Evolutionary conservation across 345 rosid species (phyloP), one percentile per base, ranked within the genome.

Genomic region (Lenwebbia sp.): DNA sequence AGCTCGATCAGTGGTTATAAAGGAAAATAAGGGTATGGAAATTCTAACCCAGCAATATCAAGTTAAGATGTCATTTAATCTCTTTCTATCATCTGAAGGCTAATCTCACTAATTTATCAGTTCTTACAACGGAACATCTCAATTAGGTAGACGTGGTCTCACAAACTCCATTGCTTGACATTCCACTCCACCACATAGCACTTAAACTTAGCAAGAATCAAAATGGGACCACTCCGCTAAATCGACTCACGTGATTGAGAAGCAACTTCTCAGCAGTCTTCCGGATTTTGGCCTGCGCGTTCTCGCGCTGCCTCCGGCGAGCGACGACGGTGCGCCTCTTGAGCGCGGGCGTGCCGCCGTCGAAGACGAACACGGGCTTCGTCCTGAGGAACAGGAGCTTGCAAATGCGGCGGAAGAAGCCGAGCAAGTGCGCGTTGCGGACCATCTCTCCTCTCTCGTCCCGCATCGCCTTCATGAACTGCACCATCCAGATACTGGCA

Each of bases 401-500:
- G 91, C 99, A 97, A 87, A 97, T 96, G 89, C 99, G 91, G 51
- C 99, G 92, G 62, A 97, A 95, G 92, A 97, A 95, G 4, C 99
- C 99, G 37, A 97, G 76, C 92, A 97, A 88, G 89, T 97, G 99
- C 11, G 98, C 99, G 88, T 94, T 95, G 76, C 95, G 94, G 0
- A 96, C 90, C 99, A 97, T 97, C 88, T 97, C 98, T 37, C 99
- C 99, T 84, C 91, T 94, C 74, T 97, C 99, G 62, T 97, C 99
- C 65, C 99, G 91, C 99, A 97, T 97, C 14, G 99, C 99, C 90
- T 96, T 97, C 92, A 97, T 95, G 91, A 97, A 97, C 88, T 97
- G 99, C 65, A 97, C 91, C 95, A 97, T 92, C 99, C 99, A 96
- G 88, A 96, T 96, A 74, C 99, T 96, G 85, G 99, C 99, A 88